Percentiles rank a stretch among this genome's conserved stretches.
Conservation (phyloP, 1,284 basidiomycete genomes). For the Rugosomyces carneus region DNA sequence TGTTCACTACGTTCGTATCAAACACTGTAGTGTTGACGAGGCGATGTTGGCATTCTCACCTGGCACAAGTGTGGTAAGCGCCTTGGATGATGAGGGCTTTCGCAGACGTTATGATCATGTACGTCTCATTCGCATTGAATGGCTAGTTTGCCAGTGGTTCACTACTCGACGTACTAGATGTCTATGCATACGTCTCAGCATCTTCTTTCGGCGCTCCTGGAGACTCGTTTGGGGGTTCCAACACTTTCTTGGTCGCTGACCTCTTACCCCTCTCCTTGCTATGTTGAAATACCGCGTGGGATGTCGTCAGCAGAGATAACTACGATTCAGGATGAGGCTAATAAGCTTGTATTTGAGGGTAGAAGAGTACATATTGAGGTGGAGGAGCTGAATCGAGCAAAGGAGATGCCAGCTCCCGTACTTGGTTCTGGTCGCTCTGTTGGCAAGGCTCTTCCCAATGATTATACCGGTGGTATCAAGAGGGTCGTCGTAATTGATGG, state of each 20-base stretch:
- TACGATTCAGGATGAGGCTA: constrained; percentile 60
- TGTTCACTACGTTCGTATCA: constrained; percentile 67
- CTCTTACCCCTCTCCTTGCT: constrained; percentile 58
- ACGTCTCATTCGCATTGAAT: constrained; percentile 22
- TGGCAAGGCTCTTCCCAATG: constrained; percentile 55
- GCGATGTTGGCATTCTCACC: constrained; percentile 40
- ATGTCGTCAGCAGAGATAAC: constrained; percentile 62
- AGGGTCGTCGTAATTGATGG: constrained; percentile 77
- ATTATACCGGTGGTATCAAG: constrained; percentile 76
- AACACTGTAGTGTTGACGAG: constrained; percentile 34
- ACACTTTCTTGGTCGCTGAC: constrained; percentile 85
- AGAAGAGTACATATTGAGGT: constrained; percentile 61
- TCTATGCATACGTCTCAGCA: constrained; percentile 82
- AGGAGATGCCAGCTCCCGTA: constrained; percentile 29
- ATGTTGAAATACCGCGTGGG: constrained; percentile 72
- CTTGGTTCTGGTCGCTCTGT: constrained; percentile 40
- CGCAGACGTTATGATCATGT: constrained; percentile 76
- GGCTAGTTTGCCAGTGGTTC: not conserved
- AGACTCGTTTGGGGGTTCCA: constrained; percentile 59
- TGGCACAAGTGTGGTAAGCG: constrained; percentile 51
- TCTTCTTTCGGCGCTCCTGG: constrained; percentile 77
- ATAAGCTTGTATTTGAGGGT: constrained; percentile 60
- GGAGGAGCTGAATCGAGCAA: constrained; percentile 48
- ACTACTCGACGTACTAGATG: constrained; percentile 43
- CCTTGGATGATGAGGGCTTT: constrained; percentile 58